phyloP scores from a whole-genome alignment of 768 basidiomycete genomes.

The Chalciporus pseudorubinellus region DNA sequence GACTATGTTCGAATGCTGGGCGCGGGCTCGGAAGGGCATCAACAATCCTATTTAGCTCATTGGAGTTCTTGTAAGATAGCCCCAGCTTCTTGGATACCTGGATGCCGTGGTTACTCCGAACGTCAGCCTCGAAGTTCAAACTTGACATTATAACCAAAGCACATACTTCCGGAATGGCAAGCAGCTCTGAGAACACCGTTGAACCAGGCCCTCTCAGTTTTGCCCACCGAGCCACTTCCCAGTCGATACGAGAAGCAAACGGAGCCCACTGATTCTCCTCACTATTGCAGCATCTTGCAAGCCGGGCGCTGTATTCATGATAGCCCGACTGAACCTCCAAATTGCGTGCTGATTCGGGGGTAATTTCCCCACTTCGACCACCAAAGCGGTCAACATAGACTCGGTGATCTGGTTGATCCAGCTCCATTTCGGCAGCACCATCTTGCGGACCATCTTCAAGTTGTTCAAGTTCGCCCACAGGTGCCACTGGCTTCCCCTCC shows the following conservation, averaged over 20 bases:
- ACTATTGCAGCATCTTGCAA: too few species aligned
- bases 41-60: slow-evolving; percentile 30
- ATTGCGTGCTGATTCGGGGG: too few species aligned
- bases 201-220: slow-evolving; percentile 36
- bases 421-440: too few species aligned
- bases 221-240: slow-evolving; percentile 42
- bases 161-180: slow-evolving; percentile 36
- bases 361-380: too few species aligned
- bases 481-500: too few species aligned
- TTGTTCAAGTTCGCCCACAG: too few species aligned
- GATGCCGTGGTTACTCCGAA: slow-evolving; percentile 3
- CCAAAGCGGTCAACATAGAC: too few species aligned
- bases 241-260: slow-evolving; percentile 37
- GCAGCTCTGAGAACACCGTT: slow-evolving; percentile 37
- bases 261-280: not conserved
- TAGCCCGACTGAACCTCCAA: too few species aligned
- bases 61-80: slow-evolving; percentile 9
- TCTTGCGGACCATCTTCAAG: too few species aligned
- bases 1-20: not conserved
- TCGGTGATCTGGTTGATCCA: too few species aligned
- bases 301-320: too few species aligned
- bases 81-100: slow-evolving; percentile 2
- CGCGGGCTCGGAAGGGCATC: slow-evolving; percentile 22
- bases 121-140: not conserved
- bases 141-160: slow-evolving; percentile 28